Conservation (phyloP, 352 stramenopile species). For the Globisporangium cederbergense region DNA sequence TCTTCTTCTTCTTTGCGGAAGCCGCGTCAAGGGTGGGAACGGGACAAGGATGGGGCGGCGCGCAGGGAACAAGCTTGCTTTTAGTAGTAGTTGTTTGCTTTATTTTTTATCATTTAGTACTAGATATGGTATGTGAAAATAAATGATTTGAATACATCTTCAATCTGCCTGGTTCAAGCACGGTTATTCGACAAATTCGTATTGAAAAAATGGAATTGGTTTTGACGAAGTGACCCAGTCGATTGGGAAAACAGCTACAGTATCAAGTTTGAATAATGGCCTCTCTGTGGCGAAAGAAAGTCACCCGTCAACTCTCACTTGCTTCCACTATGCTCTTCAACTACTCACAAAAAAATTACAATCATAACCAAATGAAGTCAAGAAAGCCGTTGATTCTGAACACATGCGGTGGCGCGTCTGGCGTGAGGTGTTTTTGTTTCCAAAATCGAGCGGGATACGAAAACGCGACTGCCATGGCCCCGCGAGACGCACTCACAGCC, state of each 20-base stretch:
- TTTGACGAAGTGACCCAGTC: neutral
- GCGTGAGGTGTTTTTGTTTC: neutral
- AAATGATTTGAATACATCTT: neutral
- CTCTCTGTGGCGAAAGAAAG: neutral
- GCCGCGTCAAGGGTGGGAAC: neutral
- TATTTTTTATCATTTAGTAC: neutral
- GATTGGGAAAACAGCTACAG: neutral
- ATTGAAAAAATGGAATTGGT: neutral
- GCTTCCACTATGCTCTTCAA: neutral
- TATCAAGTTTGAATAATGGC: neutral
- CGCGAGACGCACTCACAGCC: constrained; percentile 20
- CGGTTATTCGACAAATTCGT: neutral
- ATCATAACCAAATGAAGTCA: neutral
- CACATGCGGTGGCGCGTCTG: neutral
- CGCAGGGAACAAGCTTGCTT: neutral
- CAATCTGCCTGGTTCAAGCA: neutral
- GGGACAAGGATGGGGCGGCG: neutral
- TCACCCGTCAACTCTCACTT: neutral
- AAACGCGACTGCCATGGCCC: constrained; percentile 20
- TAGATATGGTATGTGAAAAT: neutral
- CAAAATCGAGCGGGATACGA: neutral
- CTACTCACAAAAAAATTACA: neutral
- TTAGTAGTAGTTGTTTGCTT: neutral
- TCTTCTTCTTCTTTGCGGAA: constrained; percentile 10
- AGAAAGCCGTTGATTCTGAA: neutral